Evolutionary conservation across 148 eudicot species (phyloP).

Genomic region (Agrostemma githago): DNA sequence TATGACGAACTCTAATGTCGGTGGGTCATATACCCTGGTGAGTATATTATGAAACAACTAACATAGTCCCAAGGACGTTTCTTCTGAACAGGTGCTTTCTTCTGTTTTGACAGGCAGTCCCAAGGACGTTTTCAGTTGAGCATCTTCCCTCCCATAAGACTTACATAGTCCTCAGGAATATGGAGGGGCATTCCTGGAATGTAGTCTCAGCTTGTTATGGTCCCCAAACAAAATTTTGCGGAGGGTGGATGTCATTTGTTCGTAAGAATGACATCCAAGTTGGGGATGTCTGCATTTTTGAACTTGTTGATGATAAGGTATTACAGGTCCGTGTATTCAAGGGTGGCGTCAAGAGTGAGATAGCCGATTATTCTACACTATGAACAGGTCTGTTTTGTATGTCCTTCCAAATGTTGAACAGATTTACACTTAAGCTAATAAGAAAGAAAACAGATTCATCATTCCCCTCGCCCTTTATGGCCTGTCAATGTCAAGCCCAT

Average conservation of each 20-base stretch:
- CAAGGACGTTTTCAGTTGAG: constrained; percentile 59
- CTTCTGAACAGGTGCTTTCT: not conserved
- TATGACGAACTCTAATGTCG: constrained; percentile 65
- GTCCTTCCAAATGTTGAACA: not conserved
- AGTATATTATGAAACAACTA: constrained; percentile 23
- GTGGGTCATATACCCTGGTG: constrained; percentile 68
- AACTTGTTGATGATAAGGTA: constrained; percentile 61
- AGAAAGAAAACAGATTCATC: not conserved
- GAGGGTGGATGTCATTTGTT: constrained; percentile 84
- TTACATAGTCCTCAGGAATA: constrained; percentile 58
- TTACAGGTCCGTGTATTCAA: constrained; percentile 64
- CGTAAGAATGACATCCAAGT: constrained; percentile 52
- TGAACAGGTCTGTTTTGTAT: not conserved
- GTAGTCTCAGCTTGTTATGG: constrained; percentile 58
- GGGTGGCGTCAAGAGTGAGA: constrained; percentile 29
- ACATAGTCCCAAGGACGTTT: not conserved
- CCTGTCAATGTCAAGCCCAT: not conserved
- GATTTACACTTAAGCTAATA: too few species aligned
- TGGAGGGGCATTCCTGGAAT: constrained; percentile 61
- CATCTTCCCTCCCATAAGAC: constrained; percentile 61
- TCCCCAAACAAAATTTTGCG: constrained; percentile 37
- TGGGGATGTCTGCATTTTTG: constrained; percentile 80
- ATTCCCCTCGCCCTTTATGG: not conserved
- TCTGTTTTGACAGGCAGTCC: constrained; percentile 51
- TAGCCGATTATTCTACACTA: constrained; percentile 23